Percentiles rank a stretch among this genome's conserved stretches.
Conservation (phyloP, 2,329 filamentous ascomycete genomes). For the Diaporthe longicolla region DNA sequence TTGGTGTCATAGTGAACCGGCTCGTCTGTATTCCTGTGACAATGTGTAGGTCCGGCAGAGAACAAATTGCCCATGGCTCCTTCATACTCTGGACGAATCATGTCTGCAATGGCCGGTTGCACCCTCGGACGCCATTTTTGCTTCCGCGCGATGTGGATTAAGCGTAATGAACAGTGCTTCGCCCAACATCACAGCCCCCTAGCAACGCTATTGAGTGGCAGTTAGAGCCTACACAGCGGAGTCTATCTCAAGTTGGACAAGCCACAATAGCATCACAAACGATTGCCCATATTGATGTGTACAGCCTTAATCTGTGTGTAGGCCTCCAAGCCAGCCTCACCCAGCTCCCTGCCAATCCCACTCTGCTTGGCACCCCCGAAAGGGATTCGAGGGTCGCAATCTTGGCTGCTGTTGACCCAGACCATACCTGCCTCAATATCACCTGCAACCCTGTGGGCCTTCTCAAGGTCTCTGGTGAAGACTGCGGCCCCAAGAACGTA, state of each 20-base stretch:
- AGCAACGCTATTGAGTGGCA: not conserved
- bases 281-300: conserved; percentile 52
- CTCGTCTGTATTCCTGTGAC: not conserved
- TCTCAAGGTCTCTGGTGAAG: conserved; percentile 68
- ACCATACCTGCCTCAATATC: conserved; percentile 70
- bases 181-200: not conserved
- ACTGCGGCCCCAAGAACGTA: conserved; percentile 72
- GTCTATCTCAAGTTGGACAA: not conserved
- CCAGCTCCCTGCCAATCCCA: conserved; percentile 55
- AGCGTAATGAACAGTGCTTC: not conserved
- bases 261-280: not conserved
- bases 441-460: conserved; percentile 60
- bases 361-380: conserved; percentile 60
- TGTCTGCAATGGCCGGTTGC: not conserved
- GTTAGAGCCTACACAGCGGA: no score
- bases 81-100: not conserved
- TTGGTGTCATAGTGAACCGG: no score
- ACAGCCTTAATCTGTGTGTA: conserved; percentile 55
- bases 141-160: not conserved
- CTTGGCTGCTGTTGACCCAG: conserved; percentile 62
- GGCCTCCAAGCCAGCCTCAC: conserved; percentile 53
- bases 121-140: not conserved
- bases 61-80: not conserved
- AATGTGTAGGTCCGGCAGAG: not conserved
- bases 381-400: conserved; percentile 65